Conservation (phyloP, 768 basidiomycete genomes). For the Termitomyces sp. region DNA sequence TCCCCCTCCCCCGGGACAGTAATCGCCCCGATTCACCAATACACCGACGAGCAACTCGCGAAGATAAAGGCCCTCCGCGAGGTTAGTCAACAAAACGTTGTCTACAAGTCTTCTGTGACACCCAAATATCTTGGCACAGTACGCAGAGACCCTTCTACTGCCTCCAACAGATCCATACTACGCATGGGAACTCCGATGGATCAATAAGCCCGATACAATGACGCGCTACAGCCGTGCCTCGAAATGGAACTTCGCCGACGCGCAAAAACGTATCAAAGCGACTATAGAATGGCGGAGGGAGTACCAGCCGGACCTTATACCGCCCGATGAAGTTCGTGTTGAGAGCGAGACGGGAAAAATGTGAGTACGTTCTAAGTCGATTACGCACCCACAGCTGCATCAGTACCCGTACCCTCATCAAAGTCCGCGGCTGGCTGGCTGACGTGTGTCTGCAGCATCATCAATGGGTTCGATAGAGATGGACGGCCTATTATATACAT, state of each 20-base stretch:
- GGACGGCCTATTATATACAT: conserved; percentile 88
- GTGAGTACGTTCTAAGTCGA: conserved; percentile 40
- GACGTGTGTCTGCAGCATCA: conserved; percentile 41
- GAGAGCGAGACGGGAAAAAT: conserved; percentile 89
- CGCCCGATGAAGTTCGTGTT: conserved; percentile 73
- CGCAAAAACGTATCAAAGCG: conserved; percentile 70
- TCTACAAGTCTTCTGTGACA: background rate
- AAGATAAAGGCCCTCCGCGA: conserved; percentile 60
- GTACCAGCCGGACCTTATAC: conserved; percentile 80
- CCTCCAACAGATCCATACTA: conserved; percentile 68
- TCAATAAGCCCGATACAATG: conserved; percentile 62
- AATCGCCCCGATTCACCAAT: conserved; percentile 52
- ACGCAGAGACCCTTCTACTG: conserved; percentile 59
- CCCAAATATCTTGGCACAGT: conserved; percentile 38
- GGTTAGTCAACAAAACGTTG: conserved; percentile 32
- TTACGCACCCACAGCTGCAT: background rate
- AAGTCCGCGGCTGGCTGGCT: background rate
- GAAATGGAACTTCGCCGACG: conserved; percentile 79
- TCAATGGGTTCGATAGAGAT: conserved; percentile 83
- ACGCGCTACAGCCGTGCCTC: conserved; percentile 81
- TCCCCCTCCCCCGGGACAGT: conserved; percentile 49
- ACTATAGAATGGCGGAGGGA: conserved; percentile 86
- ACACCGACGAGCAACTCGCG: conserved; percentile 58
- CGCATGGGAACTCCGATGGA: conserved; percentile 76
- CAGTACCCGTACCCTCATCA: background rate